Base-by-base conservation (phyloP, 805 yeast species). In the Candida peoriensis region DNA sequence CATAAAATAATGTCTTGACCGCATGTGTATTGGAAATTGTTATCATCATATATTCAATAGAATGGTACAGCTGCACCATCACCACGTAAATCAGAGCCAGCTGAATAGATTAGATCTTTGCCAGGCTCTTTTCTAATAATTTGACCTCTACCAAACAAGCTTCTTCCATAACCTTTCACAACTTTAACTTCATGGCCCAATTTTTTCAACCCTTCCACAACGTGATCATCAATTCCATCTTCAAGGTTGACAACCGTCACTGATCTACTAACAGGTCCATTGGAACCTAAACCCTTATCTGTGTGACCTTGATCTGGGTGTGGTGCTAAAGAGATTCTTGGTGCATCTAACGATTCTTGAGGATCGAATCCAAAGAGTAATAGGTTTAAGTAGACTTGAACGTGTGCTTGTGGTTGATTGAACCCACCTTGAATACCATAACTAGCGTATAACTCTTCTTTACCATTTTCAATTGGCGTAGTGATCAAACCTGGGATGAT, bases 381-480 rank as follows among this genome's bases (percentile, higher is more conserved):
- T 67, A 84, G 55, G 53, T 85, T 84, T 42, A 83, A 57, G 24
- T 74, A 78, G 24, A 81, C 89, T 54, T 82, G 90, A 6, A 84
- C 76, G 47, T 84, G 94, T 2, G 89, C 89, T 47, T 81, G 86
- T 3, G 94, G 94, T 55, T 85, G 95, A 64, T 79, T 82, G 61
- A 77, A 84, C 0, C 90, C 94, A 13, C 95, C 95, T 87, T 82
- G 83, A 41, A 81, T 83, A 32, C 90, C 93, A 46, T 69, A 79
- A n/a, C 80, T 61, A 1, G 88, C 87, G 48, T 68, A 78, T n/a
- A 84, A 57, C 19, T 72, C 73, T 19, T 61, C 67, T 5, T 40
- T 42, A 20, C 57, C 61, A 33, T 54, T 52, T 4, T 37, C 39
- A 3, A 44, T 41, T 5, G 61, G 62, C 3, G 62, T 55, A 11